Evolutionary conservation across 352 stramenopile species (phyloP).

Genomic region (Pythium dissotocum): DNA sequence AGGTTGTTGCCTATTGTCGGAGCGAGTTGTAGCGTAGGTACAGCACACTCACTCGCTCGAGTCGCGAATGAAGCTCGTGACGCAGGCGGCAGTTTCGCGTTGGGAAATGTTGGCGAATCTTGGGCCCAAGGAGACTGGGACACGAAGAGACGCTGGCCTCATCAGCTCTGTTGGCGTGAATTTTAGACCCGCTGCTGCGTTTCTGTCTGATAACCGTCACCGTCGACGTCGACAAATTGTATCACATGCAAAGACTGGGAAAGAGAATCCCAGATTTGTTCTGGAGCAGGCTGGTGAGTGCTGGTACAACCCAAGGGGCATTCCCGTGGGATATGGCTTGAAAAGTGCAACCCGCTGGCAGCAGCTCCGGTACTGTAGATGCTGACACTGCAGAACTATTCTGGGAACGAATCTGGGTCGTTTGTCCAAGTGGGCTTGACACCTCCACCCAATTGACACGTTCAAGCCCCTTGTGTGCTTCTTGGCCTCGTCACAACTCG

Average conservation of each 20-base stretch:
- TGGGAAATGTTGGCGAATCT: constrained; percentile 7
- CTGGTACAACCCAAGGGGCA: not conserved
- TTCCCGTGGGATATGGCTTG: constrained; percentile 1
- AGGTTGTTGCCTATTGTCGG: constrained; percentile 1
- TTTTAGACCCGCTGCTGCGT: not conserved
- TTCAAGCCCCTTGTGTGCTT: not conserved
- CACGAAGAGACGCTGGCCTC: not conserved
- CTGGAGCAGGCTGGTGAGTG: not conserved
- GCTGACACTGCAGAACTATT: constrained; percentile 3
- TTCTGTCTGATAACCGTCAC: not conserved
- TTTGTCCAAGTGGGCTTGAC: not conserved
- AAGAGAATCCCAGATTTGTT: constrained; percentile 10
- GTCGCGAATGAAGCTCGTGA: not conserved
- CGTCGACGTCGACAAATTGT: not conserved
- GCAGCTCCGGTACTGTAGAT: not conserved
- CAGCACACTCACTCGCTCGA: too few relatives aligned
- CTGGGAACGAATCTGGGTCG: constrained; percentile 7
- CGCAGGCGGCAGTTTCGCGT: not conserved
- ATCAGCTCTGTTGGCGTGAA: not conserved
- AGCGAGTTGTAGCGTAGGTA: not conserved
- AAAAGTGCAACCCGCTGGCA: not conserved
- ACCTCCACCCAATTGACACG: constrained; percentile 2
- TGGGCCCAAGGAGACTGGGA: not conserved
- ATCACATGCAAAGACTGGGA: not conserved
- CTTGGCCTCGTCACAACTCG: not conserved